Evolutionary conservation across 1,284 basidiomycete species (phyloP).

Genomic region (Volvariella volvacea): DNA sequence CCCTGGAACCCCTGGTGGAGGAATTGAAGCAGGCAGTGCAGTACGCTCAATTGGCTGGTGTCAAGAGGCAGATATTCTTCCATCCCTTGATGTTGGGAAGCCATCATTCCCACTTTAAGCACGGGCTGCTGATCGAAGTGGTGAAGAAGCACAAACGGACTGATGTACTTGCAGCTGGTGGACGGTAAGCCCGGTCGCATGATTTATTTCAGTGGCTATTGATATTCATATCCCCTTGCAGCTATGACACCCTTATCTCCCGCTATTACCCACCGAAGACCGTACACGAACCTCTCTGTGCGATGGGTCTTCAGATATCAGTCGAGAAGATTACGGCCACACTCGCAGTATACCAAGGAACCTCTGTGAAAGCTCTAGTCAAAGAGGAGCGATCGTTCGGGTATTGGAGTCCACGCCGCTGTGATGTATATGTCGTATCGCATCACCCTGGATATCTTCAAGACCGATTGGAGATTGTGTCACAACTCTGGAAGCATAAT

Average conservation of each 20-base stretch:
- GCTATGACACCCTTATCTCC: constrained; percentile 72
- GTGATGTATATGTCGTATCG: constrained; percentile 80
- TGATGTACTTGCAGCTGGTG: constrained; percentile 76
- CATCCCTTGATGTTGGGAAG: constrained; percentile 67
- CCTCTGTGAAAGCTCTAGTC: constrained; percentile 60
- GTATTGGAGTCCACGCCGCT: constrained; percentile 80
- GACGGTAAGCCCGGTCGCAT: constrained; percentile 46
- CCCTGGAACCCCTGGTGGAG: constrained; percentile 43
- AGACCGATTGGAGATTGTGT: constrained; percentile 72
- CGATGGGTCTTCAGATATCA: constrained; percentile 72
- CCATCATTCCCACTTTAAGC: constrained; percentile 59
- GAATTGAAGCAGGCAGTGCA: constrained; percentile 65
- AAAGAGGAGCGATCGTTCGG: constrained; percentile 82
- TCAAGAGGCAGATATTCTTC: constrained; percentile 56
- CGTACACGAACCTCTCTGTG: constrained; percentile 49
- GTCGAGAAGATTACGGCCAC: constrained; percentile 74
- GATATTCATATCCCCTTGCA: no score
- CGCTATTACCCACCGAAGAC: constrained; percentile 53
- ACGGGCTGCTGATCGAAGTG: constrained; percentile 73
- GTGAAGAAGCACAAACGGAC: constrained; percentile 58
- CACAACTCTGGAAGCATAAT: constrained; percentile 73
- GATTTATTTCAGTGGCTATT: background rate
- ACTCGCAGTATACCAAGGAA: constrained; percentile 67
- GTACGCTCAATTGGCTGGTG: constrained; percentile 56
- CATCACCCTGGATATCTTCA: constrained; percentile 71